A percentile compares a stretch with the other conserved stretches of the same genome.
These are phyloP conservation scores for Stipa capillata DNA, from an alignment of 176 grass and related monocot genomes.

Conservation along the genomic window DNA sequence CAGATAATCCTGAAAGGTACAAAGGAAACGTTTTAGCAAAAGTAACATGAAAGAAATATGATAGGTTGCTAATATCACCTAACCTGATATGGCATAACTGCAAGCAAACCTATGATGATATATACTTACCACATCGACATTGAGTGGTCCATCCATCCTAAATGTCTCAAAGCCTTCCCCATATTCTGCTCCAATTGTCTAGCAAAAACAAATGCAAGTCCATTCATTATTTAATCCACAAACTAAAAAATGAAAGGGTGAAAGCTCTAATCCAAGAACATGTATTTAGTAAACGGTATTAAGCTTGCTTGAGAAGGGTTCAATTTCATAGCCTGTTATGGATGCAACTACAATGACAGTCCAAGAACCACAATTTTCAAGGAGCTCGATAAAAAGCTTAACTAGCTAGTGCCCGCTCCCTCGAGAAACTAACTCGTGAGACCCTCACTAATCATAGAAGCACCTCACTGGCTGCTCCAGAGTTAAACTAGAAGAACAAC, in stretches of 20 bases:
- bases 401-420: background rate
- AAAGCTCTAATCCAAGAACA: background rate
- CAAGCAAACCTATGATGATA: background rate
- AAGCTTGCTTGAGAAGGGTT: background rate
- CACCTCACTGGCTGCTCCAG: background rate
- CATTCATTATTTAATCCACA: background rate
- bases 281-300: background rate
- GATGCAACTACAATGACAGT: background rate
- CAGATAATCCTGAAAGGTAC: constrained; percentile 68
- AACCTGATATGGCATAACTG: background rate
- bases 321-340: background rate
- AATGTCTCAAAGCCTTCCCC: constrained; percentile 98
- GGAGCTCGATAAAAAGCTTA: background rate
- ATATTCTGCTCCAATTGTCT: constrained; percentile 93
- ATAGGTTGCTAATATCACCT: background rate
- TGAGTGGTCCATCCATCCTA: constrained; percentile 86
- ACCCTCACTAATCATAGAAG: background rate
- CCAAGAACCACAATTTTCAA: background rate
- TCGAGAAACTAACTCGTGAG: background rate
- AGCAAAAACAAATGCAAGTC: background rate
- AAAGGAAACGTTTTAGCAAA: background rate
- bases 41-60: background rate
- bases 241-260: background rate
- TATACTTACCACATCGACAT: constrained; percentile 89
- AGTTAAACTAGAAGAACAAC: background rate